Evolutionary conservation across 2,329 filamentous ascomycete genomes (phyloP).

Genomic region (Helminthosporium solani): DNA sequence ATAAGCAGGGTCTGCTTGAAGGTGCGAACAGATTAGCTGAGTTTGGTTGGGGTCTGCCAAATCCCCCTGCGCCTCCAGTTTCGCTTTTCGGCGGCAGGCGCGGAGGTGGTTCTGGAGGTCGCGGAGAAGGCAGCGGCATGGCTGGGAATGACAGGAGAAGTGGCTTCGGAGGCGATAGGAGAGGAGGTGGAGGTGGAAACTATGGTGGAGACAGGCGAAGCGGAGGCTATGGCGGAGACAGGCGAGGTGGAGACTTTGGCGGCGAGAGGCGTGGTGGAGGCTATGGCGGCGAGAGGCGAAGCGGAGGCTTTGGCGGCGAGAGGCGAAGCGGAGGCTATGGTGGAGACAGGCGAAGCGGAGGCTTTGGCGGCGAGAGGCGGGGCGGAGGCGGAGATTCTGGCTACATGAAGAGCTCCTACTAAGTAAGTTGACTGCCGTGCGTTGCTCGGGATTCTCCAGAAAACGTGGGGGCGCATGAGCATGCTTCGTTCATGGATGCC

Average conservation of each 20-base stretch:
- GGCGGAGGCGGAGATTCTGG: conserved; percentile 3
- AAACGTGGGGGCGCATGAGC: neutral
- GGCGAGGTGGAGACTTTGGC: conserved; percentile 9
- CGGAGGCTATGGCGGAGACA: conserved; percentile 12
- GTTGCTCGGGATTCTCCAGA: neutral
- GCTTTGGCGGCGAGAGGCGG: conserved; percentile 11
- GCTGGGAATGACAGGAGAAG: conserved; percentile 3
- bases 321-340: conserved; percentile 16
- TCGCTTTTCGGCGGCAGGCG: conserved; percentile 18
- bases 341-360: conserved; percentile 16
- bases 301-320: conserved; percentile 10
- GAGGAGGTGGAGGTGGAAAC: conserved; percentile 5
- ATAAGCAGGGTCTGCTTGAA: conserved; percentile 46
- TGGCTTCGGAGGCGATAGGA: neutral
- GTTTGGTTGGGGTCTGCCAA: conserved; percentile 50
- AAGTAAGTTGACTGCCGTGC: neutral
- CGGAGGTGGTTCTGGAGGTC: conserved; percentile 10
- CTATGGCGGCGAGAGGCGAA: conserved; percentile 17
- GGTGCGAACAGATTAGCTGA: conserved; percentile 48
- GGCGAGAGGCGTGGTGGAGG: conserved; percentile 14
- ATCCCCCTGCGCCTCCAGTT: conserved; percentile 41
- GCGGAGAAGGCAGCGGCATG: conserved; percentile 13
- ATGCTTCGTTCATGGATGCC: neutral
- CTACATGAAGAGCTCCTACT: neutral
- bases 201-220: conserved; percentile 12